A percentile compares a stretch with the other conserved stretches of the same genome.
phyloP scores from a whole-genome alignment of 177 flowering plant genomes.

The Vitis hybrid region DNA sequence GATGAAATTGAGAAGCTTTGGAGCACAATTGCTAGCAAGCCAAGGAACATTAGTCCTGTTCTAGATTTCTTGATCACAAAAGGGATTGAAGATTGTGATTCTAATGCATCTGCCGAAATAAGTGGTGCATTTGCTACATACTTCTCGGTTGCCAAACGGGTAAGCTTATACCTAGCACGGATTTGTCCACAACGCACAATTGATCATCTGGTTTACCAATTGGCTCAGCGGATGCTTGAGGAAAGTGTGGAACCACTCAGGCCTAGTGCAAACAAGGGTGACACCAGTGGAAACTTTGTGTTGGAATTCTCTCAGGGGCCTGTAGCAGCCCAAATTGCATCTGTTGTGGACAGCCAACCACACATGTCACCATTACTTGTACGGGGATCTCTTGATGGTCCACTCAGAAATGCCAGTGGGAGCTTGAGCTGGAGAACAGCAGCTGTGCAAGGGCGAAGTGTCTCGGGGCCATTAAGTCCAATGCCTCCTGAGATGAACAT shows the following conservation, averaged over 20 bases:
- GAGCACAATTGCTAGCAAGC: conserved; percentile 98
- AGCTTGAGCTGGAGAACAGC: conserved; percentile 96
- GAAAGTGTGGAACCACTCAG: conserved; percentile 78
- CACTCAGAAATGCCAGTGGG: conserved; percentile 87
- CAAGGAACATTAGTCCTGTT: conserved; percentile 93
- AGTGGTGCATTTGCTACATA: conserved; percentile 99
- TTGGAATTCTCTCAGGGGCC: conserved; percentile 97
- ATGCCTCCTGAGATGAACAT: conserved; percentile 89
- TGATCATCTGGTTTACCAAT: conserved; percentile 92
- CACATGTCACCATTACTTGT: conserved; percentile 99
- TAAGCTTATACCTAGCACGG: conserved; percentile 91
- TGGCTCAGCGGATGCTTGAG: conserved; percentile 94
- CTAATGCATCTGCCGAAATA: conserved; percentile 98
- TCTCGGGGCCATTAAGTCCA: conserved; percentile 91
- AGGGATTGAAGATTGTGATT: conserved; percentile 99
- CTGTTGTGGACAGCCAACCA: conserved; percentile 80
- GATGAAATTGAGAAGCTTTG: conserved; percentile 99
- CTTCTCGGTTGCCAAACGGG: conserved; percentile 98
- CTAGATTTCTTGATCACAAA: conserved; percentile 92
- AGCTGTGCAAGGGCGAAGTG: conserved; percentile 79
- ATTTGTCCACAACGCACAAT: conserved; percentile 96
- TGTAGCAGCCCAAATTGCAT: conserved; percentile 63
- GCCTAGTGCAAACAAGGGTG: conserved; percentile 52
- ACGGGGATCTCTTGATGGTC: conserved; percentile 96
- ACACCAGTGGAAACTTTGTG: conserved; percentile 55